These are phyloP conservation scores for Cercospora beticola DNA, from an alignment of 2,329 filamentous ascomycete species.

Conservation along the genomic window DNA sequence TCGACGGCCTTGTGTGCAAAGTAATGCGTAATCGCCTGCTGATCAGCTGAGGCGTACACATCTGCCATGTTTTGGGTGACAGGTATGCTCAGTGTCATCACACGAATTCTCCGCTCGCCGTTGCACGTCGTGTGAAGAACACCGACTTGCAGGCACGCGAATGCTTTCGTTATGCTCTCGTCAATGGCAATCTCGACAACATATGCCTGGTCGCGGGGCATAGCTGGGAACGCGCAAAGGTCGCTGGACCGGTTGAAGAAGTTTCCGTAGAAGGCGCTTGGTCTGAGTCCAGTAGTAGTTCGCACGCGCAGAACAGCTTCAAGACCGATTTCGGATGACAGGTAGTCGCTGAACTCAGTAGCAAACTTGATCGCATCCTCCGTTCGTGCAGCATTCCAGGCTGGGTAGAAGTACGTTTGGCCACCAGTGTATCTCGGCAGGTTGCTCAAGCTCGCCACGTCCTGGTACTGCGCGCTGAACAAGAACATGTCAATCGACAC, in stretches of 20 bases:
- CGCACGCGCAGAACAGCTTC: conserved; percentile 95
- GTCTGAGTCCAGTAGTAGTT: conserved; percentile 88
- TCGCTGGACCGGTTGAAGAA: conserved; percentile 99
- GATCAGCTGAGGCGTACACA: conserved; percentile 91
- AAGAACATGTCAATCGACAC: conserved; percentile 98
- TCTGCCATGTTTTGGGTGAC: conserved; percentile 89
- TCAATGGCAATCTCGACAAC: conserved; percentile 98
- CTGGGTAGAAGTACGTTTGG: conserved; percentile 97
- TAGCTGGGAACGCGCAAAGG: conserved; percentile 95
- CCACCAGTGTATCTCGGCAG: conserved; percentile 93
- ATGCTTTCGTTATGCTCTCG: conserved; percentile 85
- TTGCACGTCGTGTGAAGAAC: conserved; percentile 98
- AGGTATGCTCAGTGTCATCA: conserved; percentile 87
- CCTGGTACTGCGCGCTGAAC: conserved; percentile 93
- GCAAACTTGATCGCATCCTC: conserved; percentile 99
- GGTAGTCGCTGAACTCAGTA: conserved; percentile 90
- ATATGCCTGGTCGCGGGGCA: conserved; percentile 95
- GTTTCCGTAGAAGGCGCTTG: conserved; percentile 98
- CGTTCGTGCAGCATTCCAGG: conserved; percentile 89
- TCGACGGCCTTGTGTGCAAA: conserved; percentile 98
- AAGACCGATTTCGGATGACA: conserved; percentile 94
- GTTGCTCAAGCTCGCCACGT: conserved; percentile 94
- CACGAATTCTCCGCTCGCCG: conserved; percentile 89
- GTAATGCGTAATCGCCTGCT: conserved; percentile 87
- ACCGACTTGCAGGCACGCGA: conserved; percentile 89